These are phyloP conservation scores for Leptographium radiaticola DNA, from an alignment of 2,329 filamentous ascomycete species.

Conservation along the genomic window DNA sequence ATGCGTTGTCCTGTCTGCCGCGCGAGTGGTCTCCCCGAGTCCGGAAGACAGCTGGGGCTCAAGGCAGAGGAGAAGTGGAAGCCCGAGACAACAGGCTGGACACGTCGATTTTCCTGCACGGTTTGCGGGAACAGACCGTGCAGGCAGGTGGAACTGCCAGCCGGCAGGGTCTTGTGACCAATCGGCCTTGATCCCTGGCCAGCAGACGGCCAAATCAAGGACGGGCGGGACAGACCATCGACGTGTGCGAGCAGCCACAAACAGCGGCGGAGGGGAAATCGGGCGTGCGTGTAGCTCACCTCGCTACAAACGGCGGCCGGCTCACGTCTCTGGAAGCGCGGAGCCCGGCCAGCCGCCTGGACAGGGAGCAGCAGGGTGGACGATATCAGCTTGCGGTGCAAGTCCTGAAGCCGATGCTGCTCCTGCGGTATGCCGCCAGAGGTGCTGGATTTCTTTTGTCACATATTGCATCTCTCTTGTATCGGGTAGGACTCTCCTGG, in stretches of 20 bases:
- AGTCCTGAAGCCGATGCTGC: not conserved
- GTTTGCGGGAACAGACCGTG: not conserved
- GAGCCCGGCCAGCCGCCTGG: conserved; percentile 28
- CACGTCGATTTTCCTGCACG: not conserved
- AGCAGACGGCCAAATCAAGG: not conserved
- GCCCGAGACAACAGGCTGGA: not conserved
- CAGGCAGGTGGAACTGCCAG: not conserved
- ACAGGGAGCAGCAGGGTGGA: conserved; percentile 24
- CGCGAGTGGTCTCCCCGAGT: not conserved
- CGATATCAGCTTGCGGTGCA: not conserved
- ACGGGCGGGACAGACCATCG: not conserved
- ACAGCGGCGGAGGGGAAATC: not conserved
- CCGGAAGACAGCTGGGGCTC: not conserved
- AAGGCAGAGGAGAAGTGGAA: not conserved
- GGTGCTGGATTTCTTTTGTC: conserved; percentile 6
- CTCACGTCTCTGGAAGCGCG: not conserved
- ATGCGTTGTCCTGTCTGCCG: not conserved
- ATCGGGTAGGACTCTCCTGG: conserved; percentile 25
- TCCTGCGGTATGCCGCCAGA: not conserved
- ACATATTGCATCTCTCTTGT: conserved; percentile 17
- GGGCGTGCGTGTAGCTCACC: conserved; percentile 1
- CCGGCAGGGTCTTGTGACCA: not conserved
- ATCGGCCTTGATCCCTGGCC: not conserved
- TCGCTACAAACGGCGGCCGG: not conserved
- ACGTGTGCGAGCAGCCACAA: not conserved